Evolutionary conservation across 2,329 filamentous ascomycete genomes (phyloP), one percentile per base, ranked within the genome.

Genomic region (Calonectria montana): DNA sequence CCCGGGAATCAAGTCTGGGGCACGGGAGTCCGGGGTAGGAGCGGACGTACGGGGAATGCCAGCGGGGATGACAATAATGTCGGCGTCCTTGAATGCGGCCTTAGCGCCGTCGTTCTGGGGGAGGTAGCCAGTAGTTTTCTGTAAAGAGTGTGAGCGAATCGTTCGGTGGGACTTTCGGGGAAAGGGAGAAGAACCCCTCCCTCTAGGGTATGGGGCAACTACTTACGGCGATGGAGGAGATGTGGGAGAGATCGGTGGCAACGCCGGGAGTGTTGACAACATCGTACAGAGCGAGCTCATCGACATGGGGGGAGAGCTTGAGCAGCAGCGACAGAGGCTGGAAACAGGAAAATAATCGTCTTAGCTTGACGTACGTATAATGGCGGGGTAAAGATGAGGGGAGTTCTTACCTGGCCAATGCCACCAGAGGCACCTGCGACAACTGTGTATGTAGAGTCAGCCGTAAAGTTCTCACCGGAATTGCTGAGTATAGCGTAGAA

Each of bases 221-320:
- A 82, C 88, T 84, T 84, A 92, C 94, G 76, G 97, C 96, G 79
- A 91, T 90, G 74, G 95, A 94, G 72, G 96, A 98, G 87, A 99
- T 98, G 90, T 99, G 97, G 73, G 96, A 98, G 73, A 99, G 92
- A 85, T 99, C 97, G 81, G 96, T 92, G 77, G 96, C 94, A 82
- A 99, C 97, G 86, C 97, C 97, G 80, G 95, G 96, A 63, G 95
- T 97, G 91, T 98, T 98, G 86, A 98, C 96, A 78, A 99, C 96
- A 97, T 99, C 97, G 90, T 98, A 99, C 80, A 99, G 94, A 73
- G 95, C 90, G 81, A 99, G 94, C 88, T 98, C 94, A 81, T 96
- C 93, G 81, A 99, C 90, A 82, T 95, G 91, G 76, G 95, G 94
- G 82, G 90, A 94, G 78, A 94, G 91, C 91, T 99, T 99, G 84